Conservation (phyloP, 805 yeast species). For the Starmerella roubikii region DNA sequence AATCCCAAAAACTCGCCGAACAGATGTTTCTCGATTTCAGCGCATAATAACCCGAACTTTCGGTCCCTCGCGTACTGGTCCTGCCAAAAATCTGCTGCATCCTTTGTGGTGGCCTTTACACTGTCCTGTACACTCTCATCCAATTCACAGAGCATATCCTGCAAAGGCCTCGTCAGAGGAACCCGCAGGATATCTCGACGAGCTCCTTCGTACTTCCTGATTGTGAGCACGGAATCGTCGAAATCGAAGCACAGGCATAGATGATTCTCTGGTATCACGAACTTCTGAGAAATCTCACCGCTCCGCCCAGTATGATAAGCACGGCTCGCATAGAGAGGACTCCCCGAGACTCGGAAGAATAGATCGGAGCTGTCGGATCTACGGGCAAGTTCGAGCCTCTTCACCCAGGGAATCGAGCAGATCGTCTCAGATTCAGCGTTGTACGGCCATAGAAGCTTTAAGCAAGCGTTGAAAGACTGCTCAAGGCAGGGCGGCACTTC, state of each 20-base stretch:
- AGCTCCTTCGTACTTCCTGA: conserved; percentile 1
- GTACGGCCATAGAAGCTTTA: too few species aligned
- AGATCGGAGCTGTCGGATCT: neutral
- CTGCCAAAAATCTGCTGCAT: neutral
- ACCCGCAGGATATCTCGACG: too few species aligned
- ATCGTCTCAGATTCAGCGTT: too few species aligned
- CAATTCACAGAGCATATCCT: too few species aligned
- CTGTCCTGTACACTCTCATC: too few species aligned
- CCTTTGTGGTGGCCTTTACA: too few species aligned
- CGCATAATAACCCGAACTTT: neutral
- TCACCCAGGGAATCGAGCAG: neutral
- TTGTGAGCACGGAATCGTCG: neutral
- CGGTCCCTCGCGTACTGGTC: neutral
- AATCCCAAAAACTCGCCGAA: neutral
- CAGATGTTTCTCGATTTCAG: neutral
- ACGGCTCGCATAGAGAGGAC: conserved; percentile 1
- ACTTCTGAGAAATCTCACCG: neutral
- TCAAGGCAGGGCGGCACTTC: too few species aligned
- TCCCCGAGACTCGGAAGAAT: neutral
- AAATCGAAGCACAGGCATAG: conserved; percentile 5
- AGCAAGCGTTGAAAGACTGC: too few species aligned
- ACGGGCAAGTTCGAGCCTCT: neutral
- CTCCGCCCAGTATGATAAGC: neutral
- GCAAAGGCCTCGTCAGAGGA: too few species aligned
- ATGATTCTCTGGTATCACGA: neutral